phyloP scores from a whole-genome alignment of 805 yeast species.

The Candida sakaeoensis region DNA sequence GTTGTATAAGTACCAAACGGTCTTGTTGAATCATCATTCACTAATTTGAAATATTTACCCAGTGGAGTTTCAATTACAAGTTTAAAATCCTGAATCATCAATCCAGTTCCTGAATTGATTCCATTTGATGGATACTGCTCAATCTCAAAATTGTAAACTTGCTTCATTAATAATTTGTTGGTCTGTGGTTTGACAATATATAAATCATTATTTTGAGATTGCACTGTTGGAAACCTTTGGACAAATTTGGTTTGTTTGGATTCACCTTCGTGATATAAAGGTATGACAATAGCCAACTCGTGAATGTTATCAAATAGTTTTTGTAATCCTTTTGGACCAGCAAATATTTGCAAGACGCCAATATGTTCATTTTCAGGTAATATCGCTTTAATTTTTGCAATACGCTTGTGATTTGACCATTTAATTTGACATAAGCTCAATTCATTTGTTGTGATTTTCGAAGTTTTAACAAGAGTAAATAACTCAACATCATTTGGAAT shows the following conservation, averaged over 20 bases:
- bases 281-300: constrained; percentile 70
- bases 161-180: constrained; percentile 50
- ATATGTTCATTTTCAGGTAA: constrained; percentile 65
- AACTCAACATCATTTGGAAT: constrained; percentile 71
- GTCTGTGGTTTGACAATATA: constrained; percentile 86
- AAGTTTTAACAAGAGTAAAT: constrained; percentile 54
- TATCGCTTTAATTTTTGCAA: constrained; percentile 75
- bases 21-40: constrained; percentile 42
- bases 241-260: constrained; percentile 65
- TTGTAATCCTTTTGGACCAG: constrained; percentile 61
- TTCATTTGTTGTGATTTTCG: constrained; percentile 44
- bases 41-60: constrained; percentile 66
- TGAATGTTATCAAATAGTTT: constrained; percentile 55
- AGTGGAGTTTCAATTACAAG: constrained; percentile 80
- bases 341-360: constrained; percentile 74
- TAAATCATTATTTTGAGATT: constrained; percentile 65
- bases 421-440: constrained; percentile 73
- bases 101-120: constrained; percentile 27
- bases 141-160: constrained; percentile 62
- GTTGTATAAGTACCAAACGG: constrained; percentile 58
- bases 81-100: constrained; percentile 44
- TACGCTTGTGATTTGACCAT: constrained; percentile 60
- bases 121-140: constrained; percentile 58
- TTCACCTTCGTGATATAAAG: constrained; percentile 68
- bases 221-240: constrained; percentile 67